phyloP scores from a whole-genome alignment of 352 stramenopile species.

The Bremia lactucae region DNA sequence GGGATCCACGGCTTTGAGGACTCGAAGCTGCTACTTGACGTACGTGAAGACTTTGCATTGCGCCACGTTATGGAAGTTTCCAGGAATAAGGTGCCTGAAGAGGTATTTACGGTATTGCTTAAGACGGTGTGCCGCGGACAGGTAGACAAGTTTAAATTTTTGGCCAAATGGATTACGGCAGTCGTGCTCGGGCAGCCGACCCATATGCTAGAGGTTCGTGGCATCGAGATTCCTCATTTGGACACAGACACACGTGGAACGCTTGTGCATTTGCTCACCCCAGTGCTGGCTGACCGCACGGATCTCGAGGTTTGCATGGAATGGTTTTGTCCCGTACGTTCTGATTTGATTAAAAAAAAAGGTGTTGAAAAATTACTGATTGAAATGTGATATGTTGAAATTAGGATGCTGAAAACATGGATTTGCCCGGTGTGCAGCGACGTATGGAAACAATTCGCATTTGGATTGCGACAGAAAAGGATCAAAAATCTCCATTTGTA shows the following conservation, averaged over 20 bases:
- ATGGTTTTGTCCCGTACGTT: slow-evolving; percentile 70
- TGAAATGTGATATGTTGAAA: slow-evolving; percentile 2
- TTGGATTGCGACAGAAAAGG: slow-evolving; percentile 80
- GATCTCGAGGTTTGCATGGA: slow-evolving; percentile 84
- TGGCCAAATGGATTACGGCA: slow-evolving; percentile 76
- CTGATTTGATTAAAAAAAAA: slow-evolving; percentile 6
- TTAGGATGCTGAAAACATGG: slow-evolving; percentile 56
- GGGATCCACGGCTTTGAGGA: slow-evolving; percentile 80
- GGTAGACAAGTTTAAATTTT: slow-evolving; percentile 84
- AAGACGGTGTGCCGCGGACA: slow-evolving; percentile 78
- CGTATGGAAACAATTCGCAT: slow-evolving; percentile 75
- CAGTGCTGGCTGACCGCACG: slow-evolving; percentile 65
- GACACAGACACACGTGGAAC: slow-evolving; percentile 57
- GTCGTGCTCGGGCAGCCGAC: slow-evolving; percentile 67
- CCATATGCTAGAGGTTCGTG: slow-evolving; percentile 56
- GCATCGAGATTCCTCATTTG: slow-evolving; percentile 78
- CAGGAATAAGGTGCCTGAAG: slow-evolving; percentile 67
- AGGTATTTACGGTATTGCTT: slow-evolving; percentile 74
- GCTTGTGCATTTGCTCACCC: slow-evolving; percentile 69
- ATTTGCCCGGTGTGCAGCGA: slow-evolving; percentile 40
- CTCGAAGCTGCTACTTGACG: slow-evolving; percentile 57
- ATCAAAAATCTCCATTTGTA: slow-evolving; percentile 73
- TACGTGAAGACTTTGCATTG: slow-evolving; percentile 76
- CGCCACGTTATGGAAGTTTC: slow-evolving; percentile 63
- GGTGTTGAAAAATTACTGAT: slow-evolving; percentile 3